Evolutionary conservation across 768 basidiomycete genomes (phyloP), one percentile per base, ranked within the genome.

Genomic region (Leccinellum luteum): DNA sequence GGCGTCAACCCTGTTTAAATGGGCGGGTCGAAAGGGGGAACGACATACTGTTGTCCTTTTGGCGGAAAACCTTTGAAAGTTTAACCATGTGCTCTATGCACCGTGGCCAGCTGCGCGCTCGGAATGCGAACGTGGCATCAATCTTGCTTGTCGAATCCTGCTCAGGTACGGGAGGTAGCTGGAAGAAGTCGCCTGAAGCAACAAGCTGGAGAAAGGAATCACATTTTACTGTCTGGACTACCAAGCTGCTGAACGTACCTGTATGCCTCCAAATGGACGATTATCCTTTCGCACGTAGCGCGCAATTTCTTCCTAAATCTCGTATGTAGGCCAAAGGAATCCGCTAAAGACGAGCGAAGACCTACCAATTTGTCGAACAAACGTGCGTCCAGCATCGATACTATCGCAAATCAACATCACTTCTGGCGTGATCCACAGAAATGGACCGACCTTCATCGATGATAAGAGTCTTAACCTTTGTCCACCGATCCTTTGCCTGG

Each of bases 181-280:
- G 89, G 69, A 87, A 90, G 69, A 91, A 92, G 69, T 92, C 90
- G 0, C 90, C 90, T 1, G 86, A 85, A 7, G 90, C 69, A 30
- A 91, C 78, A 49, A 90, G 79, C 85, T 90, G 58, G 17, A 56
- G n/a, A 57, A 53, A 53, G 9, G 48, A 7, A 54, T 65, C 54
- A 61, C 34, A 23, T 64, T 48, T 48, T 51, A 32, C 6, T 27
- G 13, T 25, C 30, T 38, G 35, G 5, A 52, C 23, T n/a, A 56
- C 12, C 8, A 5, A 12, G 23, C 5, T 27, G 12, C 15, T 19
- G 17, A 54, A 51, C 54, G 17, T 51, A 81, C 83, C 73, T 89
- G 88, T 19, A 90, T 84, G 1, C 87, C 87, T 6, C 87, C 88
- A 60, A 88, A 89, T 1, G 27, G 1, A 15, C 72, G 10, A 43